Base-by-base conservation (phyloP, 352 stramenopile genomes). In the Pythium aquatile region DNA sequence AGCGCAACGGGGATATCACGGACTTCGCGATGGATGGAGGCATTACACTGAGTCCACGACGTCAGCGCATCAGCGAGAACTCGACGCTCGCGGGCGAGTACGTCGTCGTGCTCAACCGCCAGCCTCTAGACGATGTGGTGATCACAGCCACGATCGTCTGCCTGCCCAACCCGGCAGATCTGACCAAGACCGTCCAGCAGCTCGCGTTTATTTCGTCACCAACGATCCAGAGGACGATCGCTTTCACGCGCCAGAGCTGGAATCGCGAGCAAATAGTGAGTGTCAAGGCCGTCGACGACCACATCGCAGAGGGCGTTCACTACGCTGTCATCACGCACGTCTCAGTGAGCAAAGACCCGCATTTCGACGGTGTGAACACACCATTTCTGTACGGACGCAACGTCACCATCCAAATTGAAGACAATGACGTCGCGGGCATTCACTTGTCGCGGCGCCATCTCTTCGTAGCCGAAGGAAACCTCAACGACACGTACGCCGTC, bases 21-120 rank as follows among this genome's bases (percentile, higher is more conserved):
- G 83, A 93, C 63, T 90, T 82, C 33, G 71, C 82, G 0, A 88
- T 90, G 75, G 79, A 93, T 16, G 84, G 82, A 1, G 84, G 84
- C 0, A 65, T 93, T 3, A 88, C 82, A 2, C 46, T 91, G 3
- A 72, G 77, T 1, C 74, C 80, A 5, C 61, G 78, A 52, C 65
- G 83, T 14, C 69, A 75, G n/a, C 70, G 75, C 0, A 78, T 90
- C 29, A 40, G 69, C 11, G 82, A 93, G 66, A 79, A 75, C 44
- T 73, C 68, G 5, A 54, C 78, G 0, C 58, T 78, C 8, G 51
- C 66, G 1, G 82, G 82, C 8, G 76, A 87, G 48, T 93, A 90
- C 68, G 74, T 70, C 0, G 67, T 93, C 39, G 81, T 91, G 17
- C 60, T 93, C 20, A 93, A 93, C 40, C 79, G 81, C 5, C 69